A percentile compares a stretch with the other conserved stretches of the same genome.
These are phyloP conservation scores for Cercophora sp. DNA, from an alignment of 495 filamentous ascomycete species.

Conservation along the genomic window DNA sequence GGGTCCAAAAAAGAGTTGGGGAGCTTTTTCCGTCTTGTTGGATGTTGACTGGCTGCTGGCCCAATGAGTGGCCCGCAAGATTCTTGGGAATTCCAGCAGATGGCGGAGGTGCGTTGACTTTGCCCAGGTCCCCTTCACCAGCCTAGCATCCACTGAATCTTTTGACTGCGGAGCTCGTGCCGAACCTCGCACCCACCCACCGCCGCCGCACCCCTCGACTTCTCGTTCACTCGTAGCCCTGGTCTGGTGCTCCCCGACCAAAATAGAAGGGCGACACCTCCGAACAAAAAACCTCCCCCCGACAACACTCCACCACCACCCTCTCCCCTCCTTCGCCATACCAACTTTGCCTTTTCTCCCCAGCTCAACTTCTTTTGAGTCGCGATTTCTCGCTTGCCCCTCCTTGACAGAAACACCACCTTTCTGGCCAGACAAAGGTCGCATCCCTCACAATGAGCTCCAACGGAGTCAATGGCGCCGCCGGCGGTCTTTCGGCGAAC, in stretches of 20 bases:
- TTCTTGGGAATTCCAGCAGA: slow-evolving; percentile 24
- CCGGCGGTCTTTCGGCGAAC: slow-evolving; percentile 64
- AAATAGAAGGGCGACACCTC: slow-evolving; percentile 16
- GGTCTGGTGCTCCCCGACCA: slow-evolving; percentile 10
- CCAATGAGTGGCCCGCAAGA: slow-evolving; percentile 26
- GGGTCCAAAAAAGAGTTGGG: slow-evolving; percentile 38
- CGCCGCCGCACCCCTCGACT: background rate
- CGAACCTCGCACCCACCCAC: background rate
- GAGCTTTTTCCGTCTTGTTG: slow-evolving; percentile 30
- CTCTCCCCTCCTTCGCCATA: slow-evolving; percentile 9
- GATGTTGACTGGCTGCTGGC: slow-evolving; percentile 26
- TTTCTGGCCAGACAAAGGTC: too few relatives aligned
- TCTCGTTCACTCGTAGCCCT: too few relatives aligned
- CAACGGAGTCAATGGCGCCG: slow-evolving; percentile 35
- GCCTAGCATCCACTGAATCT: slow-evolving; percentile 7
- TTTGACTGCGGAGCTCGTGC: slow-evolving; percentile 1
- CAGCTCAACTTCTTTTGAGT: too few relatives aligned
- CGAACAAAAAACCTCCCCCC: slow-evolving; percentile 26
- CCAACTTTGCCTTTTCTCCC: slow-evolving; percentile 9
- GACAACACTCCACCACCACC: slow-evolving; percentile 14
- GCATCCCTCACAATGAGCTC: slow-evolving; percentile 12
- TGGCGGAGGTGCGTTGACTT: slow-evolving; percentile 8
- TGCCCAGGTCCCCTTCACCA: background rate
- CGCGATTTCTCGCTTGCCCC: slow-evolving; percentile 9
- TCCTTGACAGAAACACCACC: too few relatives aligned